Conservation (phyloP, 1,284 basidiomycete species). For the Rhodotorula sp. region DNA sequence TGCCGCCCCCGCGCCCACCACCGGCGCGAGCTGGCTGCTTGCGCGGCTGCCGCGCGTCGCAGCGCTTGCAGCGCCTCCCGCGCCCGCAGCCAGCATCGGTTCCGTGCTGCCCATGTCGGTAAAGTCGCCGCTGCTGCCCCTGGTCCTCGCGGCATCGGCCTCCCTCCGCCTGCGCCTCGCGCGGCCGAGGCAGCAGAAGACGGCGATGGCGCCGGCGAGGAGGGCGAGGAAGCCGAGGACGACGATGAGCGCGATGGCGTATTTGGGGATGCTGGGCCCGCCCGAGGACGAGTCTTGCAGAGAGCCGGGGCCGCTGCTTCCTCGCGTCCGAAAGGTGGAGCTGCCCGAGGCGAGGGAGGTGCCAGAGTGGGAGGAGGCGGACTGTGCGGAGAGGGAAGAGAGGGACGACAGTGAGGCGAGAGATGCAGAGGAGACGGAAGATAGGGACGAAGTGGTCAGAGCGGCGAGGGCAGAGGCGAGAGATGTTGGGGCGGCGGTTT, state of each 20-base stretch:
- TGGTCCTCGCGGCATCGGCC: slow-evolving; percentile 39
- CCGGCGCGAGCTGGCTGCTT: slow-evolving; percentile 45
- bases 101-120: slow-evolving; percentile 10
- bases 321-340: slow-evolving; percentile 38
- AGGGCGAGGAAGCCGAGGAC: slow-evolving; percentile 78
- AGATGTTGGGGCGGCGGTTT: slow-evolving; percentile 39
- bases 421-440: slow-evolving; percentile 44
- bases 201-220: slow-evolving; percentile 64
- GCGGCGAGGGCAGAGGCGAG: slow-evolving; percentile 28
- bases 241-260: slow-evolving; percentile 85
- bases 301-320: not conserved
- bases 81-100: slow-evolving; percentile 22
- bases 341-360: slow-evolving; percentile 46
- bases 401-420: slow-evolving; percentile 36
- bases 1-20: slow-evolving; percentile 38
- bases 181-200: slow-evolving; percentile 69
- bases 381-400: not conserved
- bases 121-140: slow-evolving; percentile 31
- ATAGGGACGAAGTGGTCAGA: slow-evolving; percentile 27
- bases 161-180: slow-evolving; percentile 59
- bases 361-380: not conserved
- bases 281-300: slow-evolving; percentile 50
- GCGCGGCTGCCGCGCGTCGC: slow-evolving; percentile 53
- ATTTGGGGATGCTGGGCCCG: slow-evolving; percentile 64
- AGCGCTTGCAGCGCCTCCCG: slow-evolving; percentile 2